Base-by-base conservation (phyloP, 2,329 filamentous ascomycete species). In the Colletotrichum lindemuthianum region DNA sequence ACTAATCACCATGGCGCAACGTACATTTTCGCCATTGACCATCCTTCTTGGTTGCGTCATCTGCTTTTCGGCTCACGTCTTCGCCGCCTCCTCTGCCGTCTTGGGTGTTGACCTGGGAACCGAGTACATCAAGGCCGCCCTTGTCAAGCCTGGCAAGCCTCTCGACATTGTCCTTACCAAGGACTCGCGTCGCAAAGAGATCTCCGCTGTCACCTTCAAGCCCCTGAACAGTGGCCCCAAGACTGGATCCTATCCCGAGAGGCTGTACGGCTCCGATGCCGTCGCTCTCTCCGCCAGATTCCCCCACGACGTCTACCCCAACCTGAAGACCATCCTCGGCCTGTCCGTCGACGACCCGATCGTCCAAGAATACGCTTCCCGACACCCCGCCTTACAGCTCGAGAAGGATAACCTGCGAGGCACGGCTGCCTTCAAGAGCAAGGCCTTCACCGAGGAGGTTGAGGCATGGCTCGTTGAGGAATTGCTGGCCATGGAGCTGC, bases 101-200 rank as follows among this genome's bases (percentile, higher is more conserved):
- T 83, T 99, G 24, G 96, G 96, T 68, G 87, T 99, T 72, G 96
- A 99, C 79, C 85, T 99, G 59, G 96, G 96, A 70, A 97, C 96
- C 60, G 93, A 97, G 77, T 97, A 97, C 81, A 92, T 99, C 81
- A 99, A 98, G 82, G 95, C 95, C 34, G 90, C 92, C 12, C 87
- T 99, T 45, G 95, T 99, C 67, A 98, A 98, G 81, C 96, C 96
- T 2, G 96, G 96, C 66, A 95, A 97, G 56, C 96, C 96, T 10
- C 92, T 99, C 75, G 96, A 99, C 70, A 98, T 99, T 69, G 95
- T 99, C 76, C 86, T 97, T 60, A 97, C 94, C 36, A 99, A 98
- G 77, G 96, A 99, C 80, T 97, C 96, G 36, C 92, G 97, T 78
- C 91, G 96, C 74, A 99, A 99, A 83, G 96, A 99, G 77, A 87